Percentiles rank a stretch among this genome's conserved stretches.
phyloP scores from a whole-genome alignment of 83 land plant species.

The Picea engelmannii region DNA sequence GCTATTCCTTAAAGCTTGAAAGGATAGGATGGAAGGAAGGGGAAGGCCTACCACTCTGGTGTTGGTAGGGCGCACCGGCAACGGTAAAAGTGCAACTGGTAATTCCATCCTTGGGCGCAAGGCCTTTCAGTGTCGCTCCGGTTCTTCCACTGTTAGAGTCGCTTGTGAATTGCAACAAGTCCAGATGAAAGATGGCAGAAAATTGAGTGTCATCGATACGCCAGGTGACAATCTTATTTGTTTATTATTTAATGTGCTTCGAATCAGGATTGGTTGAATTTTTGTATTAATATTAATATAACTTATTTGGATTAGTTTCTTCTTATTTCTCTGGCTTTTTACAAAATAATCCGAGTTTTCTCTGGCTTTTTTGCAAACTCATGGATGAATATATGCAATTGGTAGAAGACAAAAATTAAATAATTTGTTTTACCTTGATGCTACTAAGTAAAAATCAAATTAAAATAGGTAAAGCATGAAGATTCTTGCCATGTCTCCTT shows the following conservation, averaged over 20 bases:
- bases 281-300: no score
- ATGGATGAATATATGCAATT: no score
- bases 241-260: neutral
- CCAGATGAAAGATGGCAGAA: conserved; percentile 54
- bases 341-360: no score
- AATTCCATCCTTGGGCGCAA: conserved; percentile 69
- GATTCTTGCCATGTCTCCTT: no score
- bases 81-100: conserved; percentile 91
- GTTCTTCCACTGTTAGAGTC: conserved; percentile 56
- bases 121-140: conserved; percentile 55
- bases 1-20: no score
- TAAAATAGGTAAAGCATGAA: no score
- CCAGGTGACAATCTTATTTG: conserved; percentile 49
- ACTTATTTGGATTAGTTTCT: no score
- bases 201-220: conserved; percentile 69
- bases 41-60: conserved; percentile 53
- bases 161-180: conserved; percentile 57
- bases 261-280: neutral
- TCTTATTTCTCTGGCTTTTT: no score
- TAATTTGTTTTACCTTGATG: no score
- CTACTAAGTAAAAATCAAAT: no score
- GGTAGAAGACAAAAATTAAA: no score
- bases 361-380: no score
- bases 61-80: conserved; percentile 82
- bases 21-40: conserved; percentile 52